Evolutionary conservation across 2,329 filamentous ascomycete genomes (phyloP).

Genomic region (Claviceps sorghi): DNA sequence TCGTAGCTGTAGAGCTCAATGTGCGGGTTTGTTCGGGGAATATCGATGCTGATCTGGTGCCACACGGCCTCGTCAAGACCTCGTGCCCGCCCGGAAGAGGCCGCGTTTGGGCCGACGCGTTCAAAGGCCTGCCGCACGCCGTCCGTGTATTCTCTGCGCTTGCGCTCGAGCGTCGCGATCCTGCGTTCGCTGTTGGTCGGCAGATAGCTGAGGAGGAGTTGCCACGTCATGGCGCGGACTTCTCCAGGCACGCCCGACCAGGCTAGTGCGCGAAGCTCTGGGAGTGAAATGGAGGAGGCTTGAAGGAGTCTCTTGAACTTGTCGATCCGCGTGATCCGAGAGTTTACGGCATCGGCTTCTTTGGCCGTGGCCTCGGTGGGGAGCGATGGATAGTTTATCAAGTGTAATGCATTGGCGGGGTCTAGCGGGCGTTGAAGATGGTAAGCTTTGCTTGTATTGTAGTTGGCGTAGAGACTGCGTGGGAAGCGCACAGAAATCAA

Average conservation of each 20-base stretch:
- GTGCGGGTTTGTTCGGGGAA: constrained; percentile 90
- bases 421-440: constrained; percentile 24
- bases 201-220: constrained; percentile 84
- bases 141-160: constrained; percentile 91
- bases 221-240: constrained; percentile 98
- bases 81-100: constrained; percentile 31
- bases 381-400: constrained; percentile 74
- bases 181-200: constrained; percentile 92
- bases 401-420: constrained; percentile 85
- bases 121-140: constrained; percentile 66
- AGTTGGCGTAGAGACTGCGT: not conserved
- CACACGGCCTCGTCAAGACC: constrained; percentile 94
- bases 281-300: constrained; percentile 72
- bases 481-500: not conserved
- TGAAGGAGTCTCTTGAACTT: constrained; percentile 97
- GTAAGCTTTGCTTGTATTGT: not conserved
- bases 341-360: constrained; percentile 72
- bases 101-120: constrained; percentile 36
- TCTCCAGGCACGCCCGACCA: constrained; percentile 94
- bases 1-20: constrained; percentile 91
- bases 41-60: constrained; percentile 99
- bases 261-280: constrained; percentile 69
- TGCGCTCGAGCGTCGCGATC: constrained; percentile 78
- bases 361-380: constrained; percentile 63
- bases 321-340: constrained; percentile 85